Conservation (phyloP, 139 green algal species). For the Chlamydomonas incerta region DNA sequence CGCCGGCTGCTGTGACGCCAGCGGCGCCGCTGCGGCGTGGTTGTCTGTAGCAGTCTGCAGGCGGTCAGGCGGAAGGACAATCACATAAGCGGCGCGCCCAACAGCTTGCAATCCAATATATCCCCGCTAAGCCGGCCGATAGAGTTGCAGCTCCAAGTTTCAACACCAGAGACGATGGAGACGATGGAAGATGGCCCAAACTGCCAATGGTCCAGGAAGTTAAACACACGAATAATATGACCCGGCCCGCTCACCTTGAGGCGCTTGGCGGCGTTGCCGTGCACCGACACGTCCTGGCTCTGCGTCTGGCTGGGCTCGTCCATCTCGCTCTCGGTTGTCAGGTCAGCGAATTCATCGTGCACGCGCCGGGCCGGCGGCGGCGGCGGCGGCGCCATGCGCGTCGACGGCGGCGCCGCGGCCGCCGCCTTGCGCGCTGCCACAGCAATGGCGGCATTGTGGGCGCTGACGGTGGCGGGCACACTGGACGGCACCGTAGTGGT, state of each 20-base stretch:
- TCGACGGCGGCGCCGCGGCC: not conserved
- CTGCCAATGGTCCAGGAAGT: no score
- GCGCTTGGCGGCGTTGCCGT: not conserved
- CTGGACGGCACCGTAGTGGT: not conserved
- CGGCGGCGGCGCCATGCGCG: not conserved
- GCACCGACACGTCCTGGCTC: conserved; percentile 29
- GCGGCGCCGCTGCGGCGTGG: not conserved
- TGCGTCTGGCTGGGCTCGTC: not conserved
- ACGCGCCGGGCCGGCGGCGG: not conserved
- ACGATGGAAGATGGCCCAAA: no score
- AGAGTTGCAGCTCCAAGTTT: no score
- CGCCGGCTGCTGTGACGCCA: not conserved
- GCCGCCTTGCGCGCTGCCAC: not conserved
- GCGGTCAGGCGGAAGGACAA: not conserved
- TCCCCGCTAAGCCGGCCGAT: no score
- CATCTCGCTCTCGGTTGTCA: conserved; percentile 24
- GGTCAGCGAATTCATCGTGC: conserved; percentile 16
- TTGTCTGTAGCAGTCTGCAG: not conserved
- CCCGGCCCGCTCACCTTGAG: conserved; percentile 27
- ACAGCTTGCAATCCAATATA: no score
- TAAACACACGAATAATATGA: no score
- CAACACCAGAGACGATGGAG: no score
- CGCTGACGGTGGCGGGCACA: not conserved
- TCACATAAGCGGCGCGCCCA: not conserved
- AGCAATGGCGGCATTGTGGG: not conserved